Conservation (phyloP, 768 basidiomycete species). For the Hericium alpestre region DNA sequence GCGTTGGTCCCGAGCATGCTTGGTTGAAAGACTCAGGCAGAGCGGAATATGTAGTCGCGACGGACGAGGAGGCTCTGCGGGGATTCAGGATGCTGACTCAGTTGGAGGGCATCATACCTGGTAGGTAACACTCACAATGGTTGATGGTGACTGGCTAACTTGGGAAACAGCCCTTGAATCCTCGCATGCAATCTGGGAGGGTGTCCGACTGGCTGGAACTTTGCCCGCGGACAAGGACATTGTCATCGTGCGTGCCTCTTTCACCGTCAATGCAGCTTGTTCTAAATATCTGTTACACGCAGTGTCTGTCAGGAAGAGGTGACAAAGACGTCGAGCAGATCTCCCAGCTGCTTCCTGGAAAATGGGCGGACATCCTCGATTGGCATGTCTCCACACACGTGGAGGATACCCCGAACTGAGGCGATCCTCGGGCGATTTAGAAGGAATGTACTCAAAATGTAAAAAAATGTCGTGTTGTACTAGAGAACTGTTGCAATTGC, state of each 20-base stretch:
- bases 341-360: slow-evolving; percentile 78
- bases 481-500: too few relatives aligned
- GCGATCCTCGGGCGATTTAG: too few relatives aligned
- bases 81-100: slow-evolving; percentile 91
- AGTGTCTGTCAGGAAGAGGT: slow-evolving; percentile 92
- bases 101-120: slow-evolving; percentile 93
- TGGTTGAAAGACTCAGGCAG: slow-evolving; percentile 93
- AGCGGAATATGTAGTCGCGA: slow-evolving; percentile 88
- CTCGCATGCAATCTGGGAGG: slow-evolving; percentile 93
- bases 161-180: slow-evolving; percentile 73
- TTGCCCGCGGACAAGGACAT: slow-evolving; percentile 78
- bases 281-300: neutral
- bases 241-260: slow-evolving; percentile 63
- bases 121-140: slow-evolving; percentile 23
- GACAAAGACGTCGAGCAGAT: slow-evolving; percentile 99
- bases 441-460: neutral
- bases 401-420: neutral
- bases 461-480: neutral
- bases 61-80: slow-evolving; percentile 86
- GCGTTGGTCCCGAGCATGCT: slow-evolving; percentile 96
- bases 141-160: slow-evolving; percentile 3
- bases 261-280: neutral
- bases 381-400: slow-evolving; percentile 61
- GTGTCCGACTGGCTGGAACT: slow-evolving; percentile 73
- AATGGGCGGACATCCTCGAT: slow-evolving; percentile 89